phyloP scores from a whole-genome alignment of 148 eudicot genomes.

The Drosera capensis region DNA sequence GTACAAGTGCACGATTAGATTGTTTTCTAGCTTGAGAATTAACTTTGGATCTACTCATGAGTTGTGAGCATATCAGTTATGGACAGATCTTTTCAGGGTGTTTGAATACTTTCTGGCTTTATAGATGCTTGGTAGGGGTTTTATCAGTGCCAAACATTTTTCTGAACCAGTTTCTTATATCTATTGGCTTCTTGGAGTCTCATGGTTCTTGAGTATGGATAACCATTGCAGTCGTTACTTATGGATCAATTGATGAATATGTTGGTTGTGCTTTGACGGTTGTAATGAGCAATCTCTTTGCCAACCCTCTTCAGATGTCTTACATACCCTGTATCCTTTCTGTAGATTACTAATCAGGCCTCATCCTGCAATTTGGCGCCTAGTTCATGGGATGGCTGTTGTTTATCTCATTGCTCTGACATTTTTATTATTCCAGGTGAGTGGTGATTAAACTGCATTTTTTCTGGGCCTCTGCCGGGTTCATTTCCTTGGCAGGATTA shows the following conservation, averaged over 20 bases:
- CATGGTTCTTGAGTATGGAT: no score
- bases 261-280: neutral
- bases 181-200: neutral
- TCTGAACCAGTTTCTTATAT: neutral
- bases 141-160: neutral
- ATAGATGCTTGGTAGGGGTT: neutral
- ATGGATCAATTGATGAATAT: no score
- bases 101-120: neutral
- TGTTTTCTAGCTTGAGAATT: neutral
- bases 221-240: no score
- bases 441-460: constrained; percentile 1
- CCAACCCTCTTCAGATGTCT: neutral
- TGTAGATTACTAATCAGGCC: constrained; percentile 87
- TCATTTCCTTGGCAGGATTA: neutral
- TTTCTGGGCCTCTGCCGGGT: neutral
- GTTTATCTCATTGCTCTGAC: constrained; percentile 86
- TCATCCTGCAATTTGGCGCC: constrained; percentile 97
- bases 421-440: constrained; percentile 93
- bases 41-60: neutral
- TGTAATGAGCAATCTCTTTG: neutral
- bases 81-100: neutral
- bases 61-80: neutral
- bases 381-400: constrained; percentile 98
- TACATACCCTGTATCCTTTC: neutral
- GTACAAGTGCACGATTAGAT: neutral